A percentile compares a stretch with the other conserved stretches of the same genome.
phyloP scores from a whole-genome alignment of 2,329 filamentous ascomycete genomes.

The Phaeosphaeria sp. region DNA sequence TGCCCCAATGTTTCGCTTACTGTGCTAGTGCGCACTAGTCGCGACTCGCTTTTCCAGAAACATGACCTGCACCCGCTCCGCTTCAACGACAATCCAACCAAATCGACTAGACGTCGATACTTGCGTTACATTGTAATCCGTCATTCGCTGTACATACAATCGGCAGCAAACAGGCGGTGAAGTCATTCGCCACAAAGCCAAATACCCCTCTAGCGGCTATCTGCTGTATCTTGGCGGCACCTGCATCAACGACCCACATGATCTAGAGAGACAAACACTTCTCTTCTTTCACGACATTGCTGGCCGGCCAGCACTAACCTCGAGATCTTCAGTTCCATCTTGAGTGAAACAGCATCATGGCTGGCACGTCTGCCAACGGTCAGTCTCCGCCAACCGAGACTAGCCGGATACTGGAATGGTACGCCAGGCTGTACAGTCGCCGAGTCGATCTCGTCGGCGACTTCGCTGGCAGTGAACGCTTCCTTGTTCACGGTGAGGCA shows the following conservation, averaged over 20 bases:
- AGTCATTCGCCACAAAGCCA: slow-evolving; percentile 10
- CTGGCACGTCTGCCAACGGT: slow-evolving; percentile 20
- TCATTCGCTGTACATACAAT: slow-evolving; percentile 3
- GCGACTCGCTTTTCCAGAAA: slow-evolving; percentile 19
- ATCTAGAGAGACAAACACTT: slow-evolving; percentile 12
- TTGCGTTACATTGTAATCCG: background rate
- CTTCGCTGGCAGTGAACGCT: slow-evolving; percentile 76
- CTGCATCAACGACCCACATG: slow-evolving; percentile 12
- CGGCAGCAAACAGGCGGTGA: slow-evolving; percentile 10
- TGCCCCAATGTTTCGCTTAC: slow-evolving; percentile 20
- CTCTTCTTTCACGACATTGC: slow-evolving; percentile 12
- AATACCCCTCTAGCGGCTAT: slow-evolving; percentile 22
- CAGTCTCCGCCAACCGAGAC: slow-evolving; percentile 20
- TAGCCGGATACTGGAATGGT: slow-evolving; percentile 41
- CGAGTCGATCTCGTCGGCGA: slow-evolving; percentile 69
- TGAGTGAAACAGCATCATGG: slow-evolving; percentile 22
- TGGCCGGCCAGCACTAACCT: slow-evolving; percentile 11
- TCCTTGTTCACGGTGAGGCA: slow-evolving; percentile 76
- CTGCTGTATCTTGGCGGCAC: slow-evolving; percentile 6
- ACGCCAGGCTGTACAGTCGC: slow-evolving; percentile 44
- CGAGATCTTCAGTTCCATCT: background rate
- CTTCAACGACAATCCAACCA: slow-evolving; percentile 10
- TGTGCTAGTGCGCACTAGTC: slow-evolving; percentile 29
- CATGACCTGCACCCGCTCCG: slow-evolving; percentile 20
- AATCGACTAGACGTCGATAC: slow-evolving; percentile 5